Conservation (phyloP, 2,329 filamentous ascomycete species). For the Colletotrichum sp. region DNA sequence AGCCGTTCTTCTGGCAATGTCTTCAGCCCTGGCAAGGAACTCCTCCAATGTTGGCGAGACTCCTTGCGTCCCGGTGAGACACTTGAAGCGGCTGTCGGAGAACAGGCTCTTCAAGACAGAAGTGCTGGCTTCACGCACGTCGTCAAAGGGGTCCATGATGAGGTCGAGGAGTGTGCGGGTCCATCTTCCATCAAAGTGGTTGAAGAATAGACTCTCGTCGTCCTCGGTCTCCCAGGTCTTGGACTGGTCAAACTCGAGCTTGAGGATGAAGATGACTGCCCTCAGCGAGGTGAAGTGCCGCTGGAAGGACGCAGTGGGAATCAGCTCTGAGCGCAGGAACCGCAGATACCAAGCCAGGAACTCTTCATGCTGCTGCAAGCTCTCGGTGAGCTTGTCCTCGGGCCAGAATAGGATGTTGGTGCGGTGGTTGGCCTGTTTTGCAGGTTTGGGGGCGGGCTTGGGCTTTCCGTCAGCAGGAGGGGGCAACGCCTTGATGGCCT, state of each 20-base stretch:
- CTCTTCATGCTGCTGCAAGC: slow-evolving; percentile 55
- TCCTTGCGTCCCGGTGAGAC: slow-evolving; percentile 19
- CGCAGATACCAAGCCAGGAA: slow-evolving; percentile 79
- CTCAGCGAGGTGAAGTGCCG: slow-evolving; percentile 83
- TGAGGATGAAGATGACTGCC: slow-evolving; percentile 70
- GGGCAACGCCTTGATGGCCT: slow-evolving; percentile 7
- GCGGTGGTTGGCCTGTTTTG: slow-evolving; percentile 28
- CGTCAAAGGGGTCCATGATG: slow-evolving; percentile 89
- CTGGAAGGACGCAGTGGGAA: slow-evolving; percentile 86
- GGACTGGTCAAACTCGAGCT: slow-evolving; percentile 66
- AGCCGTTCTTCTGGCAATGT: slow-evolving; percentile 71
- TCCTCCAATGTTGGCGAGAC: slow-evolving; percentile 39
- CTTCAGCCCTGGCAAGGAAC: slow-evolving; percentile 59
- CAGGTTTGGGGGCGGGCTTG: slow-evolving; percentile 1
- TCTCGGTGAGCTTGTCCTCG: slow-evolving; percentile 39
- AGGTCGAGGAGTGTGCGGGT: slow-evolving; percentile 76
- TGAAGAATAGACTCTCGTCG: slow-evolving; percentile 44
- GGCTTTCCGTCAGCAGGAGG: slow-evolving; percentile 2
- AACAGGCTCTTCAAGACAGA: slow-evolving; percentile 56
- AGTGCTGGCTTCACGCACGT: slow-evolving; percentile 72
- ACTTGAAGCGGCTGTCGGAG: slow-evolving; percentile 38
- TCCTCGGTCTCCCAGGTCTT: slow-evolving; percentile 42
- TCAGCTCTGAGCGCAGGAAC: slow-evolving; percentile 77
- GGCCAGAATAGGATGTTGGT: slow-evolving; percentile 43
- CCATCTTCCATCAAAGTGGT: slow-evolving; percentile 54